phyloP scores from a whole-genome alignment of 768 basidiomycete species.

The Tricholoma bakamatsutake region DNA sequence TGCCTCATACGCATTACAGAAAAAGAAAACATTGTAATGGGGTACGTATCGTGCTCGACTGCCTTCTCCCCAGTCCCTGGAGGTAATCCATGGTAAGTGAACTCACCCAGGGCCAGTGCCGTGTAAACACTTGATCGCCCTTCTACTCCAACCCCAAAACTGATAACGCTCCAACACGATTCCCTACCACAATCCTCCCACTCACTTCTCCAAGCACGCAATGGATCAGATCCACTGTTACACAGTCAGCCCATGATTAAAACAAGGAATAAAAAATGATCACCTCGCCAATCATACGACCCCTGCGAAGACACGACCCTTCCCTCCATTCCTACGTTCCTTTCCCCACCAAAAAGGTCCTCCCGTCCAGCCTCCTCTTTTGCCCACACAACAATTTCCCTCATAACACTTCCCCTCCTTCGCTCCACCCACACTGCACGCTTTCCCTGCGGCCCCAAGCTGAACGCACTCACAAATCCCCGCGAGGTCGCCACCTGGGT shows the following conservation, averaged over 20 bases:
- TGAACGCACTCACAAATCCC: constrained; percentile 46
- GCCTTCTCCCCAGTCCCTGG: no score
- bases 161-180: constrained; percentile 34
- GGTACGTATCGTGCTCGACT: no score
- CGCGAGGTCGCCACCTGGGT: constrained; percentile 18
- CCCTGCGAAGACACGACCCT: constrained; percentile 24
- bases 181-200: constrained; percentile 37
- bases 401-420: constrained; percentile 31
- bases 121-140: no score
- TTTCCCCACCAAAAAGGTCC: not conserved
- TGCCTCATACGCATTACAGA: no score
- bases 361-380: constrained; percentile 6
- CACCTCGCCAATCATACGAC: constrained; percentile 38
- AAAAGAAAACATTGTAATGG: no score
- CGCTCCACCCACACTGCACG: constrained; percentile 56
- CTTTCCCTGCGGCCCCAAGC: constrained; percentile 41
- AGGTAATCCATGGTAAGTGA: no score
- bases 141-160: constrained; percentile 18
- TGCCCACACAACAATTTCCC: constrained; percentile 41
- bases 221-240: constrained; percentile 37
- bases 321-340: constrained; percentile 20
- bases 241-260: not conserved
- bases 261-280: not conserved
- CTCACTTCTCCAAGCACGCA: constrained; percentile 42
- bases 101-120: no score